Percentiles rank a stretch among this genome's conserved stretches.
Evolutionary conservation across 192 early-diverging fungal species (phyloP).

Genomic region (Linnemannia exigua): DNA sequence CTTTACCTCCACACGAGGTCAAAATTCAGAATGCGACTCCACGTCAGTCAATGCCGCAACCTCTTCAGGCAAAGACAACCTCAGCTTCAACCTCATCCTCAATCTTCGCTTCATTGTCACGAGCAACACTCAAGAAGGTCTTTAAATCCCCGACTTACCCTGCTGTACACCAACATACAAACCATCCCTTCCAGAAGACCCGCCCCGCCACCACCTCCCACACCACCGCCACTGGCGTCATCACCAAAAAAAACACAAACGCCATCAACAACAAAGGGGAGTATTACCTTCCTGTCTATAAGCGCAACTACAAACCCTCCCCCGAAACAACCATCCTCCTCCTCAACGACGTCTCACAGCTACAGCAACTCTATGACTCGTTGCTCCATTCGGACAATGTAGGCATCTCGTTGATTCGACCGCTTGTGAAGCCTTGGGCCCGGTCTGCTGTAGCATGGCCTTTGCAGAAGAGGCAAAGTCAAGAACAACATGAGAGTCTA

Average conservation of each 20-base stretch:
- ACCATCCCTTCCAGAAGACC: not conserved
- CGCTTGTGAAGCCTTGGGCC: not conserved
- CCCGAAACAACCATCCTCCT: not conserved
- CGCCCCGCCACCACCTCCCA: not conserved
- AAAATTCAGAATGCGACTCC: not conserved
- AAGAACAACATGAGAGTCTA: not conserved
- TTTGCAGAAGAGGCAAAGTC: no score
- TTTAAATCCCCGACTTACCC: no score
- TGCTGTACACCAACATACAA: not conserved
- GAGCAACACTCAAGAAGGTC: not conserved
- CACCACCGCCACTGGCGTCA: not conserved
- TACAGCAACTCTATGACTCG: not conserved
- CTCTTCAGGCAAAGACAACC: not conserved
- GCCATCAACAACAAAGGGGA: not conserved
- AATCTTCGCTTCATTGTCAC: not conserved
- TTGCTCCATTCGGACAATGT: not conserved
- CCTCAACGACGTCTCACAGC: not conserved
- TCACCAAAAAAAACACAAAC: no score
- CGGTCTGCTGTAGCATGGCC: no score
- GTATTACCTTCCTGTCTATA: not conserved
- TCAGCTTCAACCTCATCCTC: not conserved
- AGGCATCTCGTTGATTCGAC: not conserved
- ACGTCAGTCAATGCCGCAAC: not conserved
- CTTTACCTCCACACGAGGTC: not conserved
- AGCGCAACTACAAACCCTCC: not conserved